These are phyloP conservation scores for Epicoccum nigrum DNA, from an alignment of 2,329 filamentous ascomycete genomes.

Conservation along the genomic window DNA sequence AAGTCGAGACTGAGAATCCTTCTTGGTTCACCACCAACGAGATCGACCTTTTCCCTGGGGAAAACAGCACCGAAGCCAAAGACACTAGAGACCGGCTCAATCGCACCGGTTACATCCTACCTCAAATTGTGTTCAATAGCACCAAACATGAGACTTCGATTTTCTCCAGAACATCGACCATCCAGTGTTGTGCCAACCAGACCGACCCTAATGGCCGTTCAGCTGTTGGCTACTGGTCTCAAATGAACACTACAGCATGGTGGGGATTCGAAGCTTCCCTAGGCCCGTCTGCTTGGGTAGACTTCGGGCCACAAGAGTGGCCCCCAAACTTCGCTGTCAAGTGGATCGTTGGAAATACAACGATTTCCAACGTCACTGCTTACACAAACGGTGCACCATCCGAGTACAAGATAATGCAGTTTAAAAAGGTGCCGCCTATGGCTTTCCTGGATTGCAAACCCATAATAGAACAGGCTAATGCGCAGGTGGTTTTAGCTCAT, in stretches of 20 bases:
- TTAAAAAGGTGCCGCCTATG: constrained; percentile 11
- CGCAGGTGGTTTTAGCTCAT: constrained; percentile 17
- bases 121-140: neutral
- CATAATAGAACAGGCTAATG: constrained; percentile 16
- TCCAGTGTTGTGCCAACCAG: constrained; percentile 9
- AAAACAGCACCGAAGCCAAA: neutral
- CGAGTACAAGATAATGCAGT: constrained; percentile 1
- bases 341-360: constrained; percentile 5
- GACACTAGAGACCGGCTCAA: neutral
- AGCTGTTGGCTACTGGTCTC: constrained; percentile 13
- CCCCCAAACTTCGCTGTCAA: constrained; percentile 7
- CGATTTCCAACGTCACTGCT: neutral
- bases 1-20: neutral
- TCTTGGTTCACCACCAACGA: neutral
- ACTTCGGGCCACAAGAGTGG: constrained; percentile 1
- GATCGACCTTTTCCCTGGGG: neutral
- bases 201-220: neutral
- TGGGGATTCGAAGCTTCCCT: neutral
- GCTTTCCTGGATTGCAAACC: constrained; percentile 22
- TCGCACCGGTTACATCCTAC: neutral
- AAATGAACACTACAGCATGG: neutral
- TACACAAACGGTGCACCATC: neutral
- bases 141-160: neutral
- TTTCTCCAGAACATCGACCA: neutral
- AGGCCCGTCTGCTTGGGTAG: neutral